These are phyloP conservation scores for Alternaria solani DNA, from an alignment of 2,329 filamentous ascomycete genomes.

Conservation along the genomic window DNA sequence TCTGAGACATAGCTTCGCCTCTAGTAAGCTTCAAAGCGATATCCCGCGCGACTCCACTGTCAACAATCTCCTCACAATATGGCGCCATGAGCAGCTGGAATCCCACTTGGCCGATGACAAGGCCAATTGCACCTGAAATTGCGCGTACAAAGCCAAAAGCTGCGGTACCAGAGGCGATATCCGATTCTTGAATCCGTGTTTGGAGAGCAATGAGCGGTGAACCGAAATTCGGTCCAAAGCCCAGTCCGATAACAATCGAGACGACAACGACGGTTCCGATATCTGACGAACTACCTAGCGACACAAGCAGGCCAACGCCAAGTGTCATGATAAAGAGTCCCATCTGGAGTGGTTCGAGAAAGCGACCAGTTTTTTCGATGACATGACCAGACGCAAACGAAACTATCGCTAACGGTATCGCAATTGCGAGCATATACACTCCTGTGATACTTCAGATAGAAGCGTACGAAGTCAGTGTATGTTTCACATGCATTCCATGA, in stretches of 20 bases:
- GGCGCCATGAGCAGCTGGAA: conserved; percentile 65
- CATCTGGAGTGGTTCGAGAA: conserved; percentile 46
- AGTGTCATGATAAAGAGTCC: conserved; percentile 45
- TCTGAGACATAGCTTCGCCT: conserved; percentile 46
- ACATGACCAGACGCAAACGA: conserved; percentile 58
- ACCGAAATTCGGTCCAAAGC: conserved; percentile 64
- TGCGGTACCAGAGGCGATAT: conserved; percentile 61
- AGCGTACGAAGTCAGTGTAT: background rate
- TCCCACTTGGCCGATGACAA: conserved; percentile 61
- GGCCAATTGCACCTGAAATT: conserved; percentile 56
- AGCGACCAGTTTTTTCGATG: conserved; percentile 56
- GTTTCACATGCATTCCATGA: background rate
- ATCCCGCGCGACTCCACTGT: conserved; percentile 26
- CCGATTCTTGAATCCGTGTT: conserved; percentile 61
- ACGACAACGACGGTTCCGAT: conserved; percentile 55
- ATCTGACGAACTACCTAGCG: conserved; percentile 20
- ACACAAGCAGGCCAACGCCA: conserved; percentile 46
- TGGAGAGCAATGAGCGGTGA: conserved; percentile 66
- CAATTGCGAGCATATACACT: conserved; percentile 68
- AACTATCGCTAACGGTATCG: conserved; percentile 53
- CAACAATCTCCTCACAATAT: conserved; percentile 41
- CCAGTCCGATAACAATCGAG: conserved; percentile 60
- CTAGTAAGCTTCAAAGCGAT: conserved; percentile 37
- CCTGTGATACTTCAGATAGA: conserved; percentile 54
- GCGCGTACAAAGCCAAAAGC: conserved; percentile 60